Evolutionary conservation across 1,139 yeast genomes (phyloP), one percentile per base, ranked within the genome.

Genomic region (Pichia sp.): DNA sequence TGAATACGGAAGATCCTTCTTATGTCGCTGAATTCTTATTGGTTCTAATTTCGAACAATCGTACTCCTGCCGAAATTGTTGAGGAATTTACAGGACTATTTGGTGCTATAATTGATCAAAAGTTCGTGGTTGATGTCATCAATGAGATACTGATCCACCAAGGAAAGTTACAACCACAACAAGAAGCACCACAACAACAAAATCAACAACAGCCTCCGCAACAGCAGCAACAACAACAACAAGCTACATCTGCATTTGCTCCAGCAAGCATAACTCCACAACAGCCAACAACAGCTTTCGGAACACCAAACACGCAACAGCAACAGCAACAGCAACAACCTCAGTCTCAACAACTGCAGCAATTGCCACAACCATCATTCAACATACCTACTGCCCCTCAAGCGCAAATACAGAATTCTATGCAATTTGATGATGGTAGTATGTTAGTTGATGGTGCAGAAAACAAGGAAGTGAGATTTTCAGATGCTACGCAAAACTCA

Each of bases 21-120:
- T 90, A 86, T 66, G 86, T 87, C 45, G 89, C 96, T 15, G 96
- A 90, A 67, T 90, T 82, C 67, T 82, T 90, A 57, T 79, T 85
- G 26, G 79, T 87, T 55, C 75, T 89, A 72, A 83, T 89, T 56
- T 83, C 86, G 31, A 87, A 87, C 64, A 82, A 85, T 62, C 85
- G 87, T 66, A 72, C 83, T 5, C 79, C 84, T 10, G 76, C 75
- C 8, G 89, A 86, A 59, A 85, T 89, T 47, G 77, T 81, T 6
- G 69, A 71, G 8, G 96, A 90, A 66, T 77, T 89, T 45, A 73
- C 79, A 43, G 81, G 82, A 46, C 72, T 88, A 53, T 82, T 87
- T 58, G 90, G 87, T 52, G 79, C 84, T 45, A 80, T 81, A 8
- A 80, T 87, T 45, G 80, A 82, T 52, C 78, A 69, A 52, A 68